These are phyloP conservation scores for Castanea mollissima DNA, from an alignment of 306 rosid species.

Conservation along the genomic window DNA sequence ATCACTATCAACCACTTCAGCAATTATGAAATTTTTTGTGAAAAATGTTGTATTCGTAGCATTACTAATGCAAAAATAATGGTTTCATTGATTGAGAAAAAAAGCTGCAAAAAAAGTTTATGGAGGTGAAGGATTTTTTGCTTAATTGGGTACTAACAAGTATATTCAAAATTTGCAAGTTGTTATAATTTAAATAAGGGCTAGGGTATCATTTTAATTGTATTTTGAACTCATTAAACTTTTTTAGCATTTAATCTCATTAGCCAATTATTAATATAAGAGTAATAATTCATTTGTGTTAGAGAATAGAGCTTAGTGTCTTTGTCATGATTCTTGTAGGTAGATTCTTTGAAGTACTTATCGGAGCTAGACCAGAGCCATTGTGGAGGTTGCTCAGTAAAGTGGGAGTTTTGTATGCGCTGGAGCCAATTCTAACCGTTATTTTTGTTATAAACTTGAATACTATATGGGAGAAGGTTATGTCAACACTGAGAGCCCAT, in stretches of 20 bases:
- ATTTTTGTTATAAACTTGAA: conserved; percentile 80
- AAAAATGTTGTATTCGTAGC: too few relatives aligned
- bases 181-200: too few relatives aligned
- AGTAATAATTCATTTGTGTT: neutral
- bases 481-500: conserved; percentile 89
- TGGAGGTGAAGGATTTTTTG: too few relatives aligned
- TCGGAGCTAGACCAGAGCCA: conserved; percentile 82
- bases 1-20: too few relatives aligned
- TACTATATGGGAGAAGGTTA: conserved; percentile 86
- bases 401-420: conserved; percentile 72
- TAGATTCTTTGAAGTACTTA: conserved; percentile 75
- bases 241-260: neutral
- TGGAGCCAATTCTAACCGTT: conserved; percentile 87
- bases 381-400: conserved; percentile 81
- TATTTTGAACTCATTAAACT: neutral
- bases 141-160: too few relatives aligned
- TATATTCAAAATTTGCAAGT: too few relatives aligned
- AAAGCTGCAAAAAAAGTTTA: too few relatives aligned
- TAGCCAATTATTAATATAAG: neutral
- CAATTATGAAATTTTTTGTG: too few relatives aligned
- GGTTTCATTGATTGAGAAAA: too few relatives aligned
- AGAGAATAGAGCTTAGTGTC: neutral
- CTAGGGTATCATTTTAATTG: neutral
- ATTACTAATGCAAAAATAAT: too few relatives aligned
- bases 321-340: conserved; percentile 44